Base-by-base conservation (phyloP, 306 rosid genomes). In the Malus orientalis region DNA sequence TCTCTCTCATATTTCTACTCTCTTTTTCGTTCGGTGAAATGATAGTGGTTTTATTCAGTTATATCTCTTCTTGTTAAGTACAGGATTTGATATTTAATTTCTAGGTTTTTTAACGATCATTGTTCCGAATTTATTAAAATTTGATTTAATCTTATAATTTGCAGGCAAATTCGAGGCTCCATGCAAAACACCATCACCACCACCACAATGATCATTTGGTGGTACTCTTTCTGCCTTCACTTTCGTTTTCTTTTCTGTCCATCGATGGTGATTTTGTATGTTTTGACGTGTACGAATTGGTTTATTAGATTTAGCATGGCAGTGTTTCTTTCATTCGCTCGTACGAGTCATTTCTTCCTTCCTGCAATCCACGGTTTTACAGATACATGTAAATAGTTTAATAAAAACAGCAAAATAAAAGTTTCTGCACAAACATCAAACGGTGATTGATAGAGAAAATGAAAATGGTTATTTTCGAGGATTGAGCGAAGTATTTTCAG, bases 101-200 rank as follows among this genome's bases (percentile, higher is more conserved):
- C 55, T 15, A 49, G 16, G 55, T 49, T 5, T 49, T 49, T 18
- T 49, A 15, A 15, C 55, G 20, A 49, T 49, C 20, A 49, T 18
- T 49, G 20, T 49, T 55, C 38, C 22, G 4, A 42, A 22, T 40
- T 62, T 69, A 64, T 76, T 19, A 7, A 70, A 36, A 12, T 62
- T 69, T 64, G 15, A 30, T 64, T 25, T 64, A 1, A 2, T 8
- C 49, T 51, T 32, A 23, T 23, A 25, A 67, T 73, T 30, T 58
- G 49, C 38, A 85, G 88, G 59, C 58, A 36, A 55, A 33, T 33
- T 51, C 13, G 54, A 75, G 62, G 81, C 71, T 66, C 2, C 85
- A 53, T 51, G 74, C 33, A 16, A 65, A 64, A 19, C 72, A 66
- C 19, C 65, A 66, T 14, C 65, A 61, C 53, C 69, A 32, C 60